Evolutionary conservation across 257 asterid species (phyloP), one percentile per base, ranked within the genome.

Genomic region (Ligustrum vulgare): DNA sequence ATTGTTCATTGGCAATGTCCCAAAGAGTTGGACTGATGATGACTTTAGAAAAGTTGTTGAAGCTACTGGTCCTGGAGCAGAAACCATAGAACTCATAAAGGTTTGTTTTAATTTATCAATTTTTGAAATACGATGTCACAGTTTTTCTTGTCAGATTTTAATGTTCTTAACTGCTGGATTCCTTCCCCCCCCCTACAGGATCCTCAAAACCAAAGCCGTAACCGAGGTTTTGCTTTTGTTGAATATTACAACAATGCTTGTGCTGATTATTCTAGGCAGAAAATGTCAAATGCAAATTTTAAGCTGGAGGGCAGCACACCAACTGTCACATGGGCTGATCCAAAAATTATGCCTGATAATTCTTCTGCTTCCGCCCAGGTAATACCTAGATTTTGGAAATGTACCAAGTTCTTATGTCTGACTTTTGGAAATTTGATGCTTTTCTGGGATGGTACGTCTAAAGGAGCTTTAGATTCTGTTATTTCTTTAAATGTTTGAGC

Each of bases 271-370:
- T 90, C 97, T 23, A 83, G 92, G 87, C 96, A 84, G 80, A 84
- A 86, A 83, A 86, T 94, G 97, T 73, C 91, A 69, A 79, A 80
- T 76, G 85, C 83, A n/a, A 86, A 80, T 83, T 94, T 94, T 85
- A 94, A 90, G 91, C 82, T 94, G 72, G 98, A 94, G 62, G 97
- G 97, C 32, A 87, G 89, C 78, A 80, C 92, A 36, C 97, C 98
- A 39, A 91, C 97, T 34, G 96, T 94, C 74, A 90, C 94, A 47
- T 94, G 98, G 98, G 98, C 97, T 67, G 98, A 94, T 80, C 97
- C 98, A 69, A 94, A 94, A 88, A 89, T 89, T 75, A 81, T 91
- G 25, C 84, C 94, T 11, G 98, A 91, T 81, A 90, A 88, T 84
- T 91, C 97, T 72, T 87, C 93, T 63, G 94, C 96, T 62, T 79